These are phyloP conservation scores for Quercus agrifolia DNA, from an alignment of 306 rosid genomes.

Conservation along the genomic window DNA sequence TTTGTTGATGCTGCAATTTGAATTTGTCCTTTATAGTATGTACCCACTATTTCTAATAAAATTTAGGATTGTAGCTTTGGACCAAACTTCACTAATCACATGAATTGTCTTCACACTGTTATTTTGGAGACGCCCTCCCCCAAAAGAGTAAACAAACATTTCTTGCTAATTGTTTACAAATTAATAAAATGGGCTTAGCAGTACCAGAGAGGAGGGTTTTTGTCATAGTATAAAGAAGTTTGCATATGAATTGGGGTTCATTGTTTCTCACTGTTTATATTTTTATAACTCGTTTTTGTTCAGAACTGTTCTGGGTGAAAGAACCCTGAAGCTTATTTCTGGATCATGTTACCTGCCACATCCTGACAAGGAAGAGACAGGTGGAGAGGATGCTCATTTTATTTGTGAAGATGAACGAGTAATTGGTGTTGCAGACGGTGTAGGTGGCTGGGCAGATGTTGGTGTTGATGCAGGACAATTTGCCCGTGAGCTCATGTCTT, in stretches of 20 bases:
- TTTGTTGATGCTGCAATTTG: neutral
- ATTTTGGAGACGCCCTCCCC: neutral
- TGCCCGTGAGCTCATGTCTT: conserved; percentile 72
- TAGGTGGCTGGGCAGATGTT: conserved; percentile 97
- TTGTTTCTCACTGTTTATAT: neutral
- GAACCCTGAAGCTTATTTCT: conserved; percentile 58
- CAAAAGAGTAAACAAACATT: neutral
- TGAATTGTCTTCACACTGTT: neutral
- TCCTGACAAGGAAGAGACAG: conserved; percentile 83
- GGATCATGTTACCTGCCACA: conserved; percentile 92
- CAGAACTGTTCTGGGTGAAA: conserved; percentile 44
- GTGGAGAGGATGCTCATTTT: conserved; percentile 96
- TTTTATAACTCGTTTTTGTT: conserved; percentile 19
- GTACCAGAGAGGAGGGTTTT: neutral
- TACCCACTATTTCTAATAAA: neutral
- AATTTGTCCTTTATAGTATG: neutral
- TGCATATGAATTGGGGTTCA: neutral
- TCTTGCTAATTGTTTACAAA: neutral
- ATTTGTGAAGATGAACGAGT: conserved; percentile 71
- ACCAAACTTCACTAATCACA: neutral
- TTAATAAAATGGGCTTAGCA: neutral
- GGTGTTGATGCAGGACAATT: conserved; percentile 79
- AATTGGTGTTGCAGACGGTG: conserved; percentile 93
- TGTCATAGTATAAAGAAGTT: neutral
- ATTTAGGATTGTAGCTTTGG: neutral